These are phyloP conservation scores for Drosera spatulata DNA, from an alignment of 179 eudicot genomes.

Conservation along the genomic window DNA sequence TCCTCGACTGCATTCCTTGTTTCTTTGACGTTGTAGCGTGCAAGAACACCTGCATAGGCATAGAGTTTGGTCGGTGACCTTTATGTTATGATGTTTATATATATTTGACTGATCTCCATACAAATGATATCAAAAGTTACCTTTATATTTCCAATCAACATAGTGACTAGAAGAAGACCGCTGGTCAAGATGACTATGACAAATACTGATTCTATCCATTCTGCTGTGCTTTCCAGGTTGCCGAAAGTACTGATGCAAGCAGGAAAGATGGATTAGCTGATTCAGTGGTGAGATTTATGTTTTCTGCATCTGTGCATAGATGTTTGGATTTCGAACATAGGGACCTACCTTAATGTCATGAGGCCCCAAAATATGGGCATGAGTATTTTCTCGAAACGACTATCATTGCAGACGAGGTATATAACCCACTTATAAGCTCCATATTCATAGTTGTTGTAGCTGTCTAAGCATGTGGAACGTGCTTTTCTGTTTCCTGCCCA, in stretches of 20 bases:
- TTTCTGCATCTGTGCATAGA: too few relatives aligned
- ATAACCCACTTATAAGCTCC: constrained; percentile 46
- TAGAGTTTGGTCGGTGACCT: too few relatives aligned
- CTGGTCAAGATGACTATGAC: constrained; percentile 73
- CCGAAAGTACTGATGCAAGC: constrained; percentile 66
- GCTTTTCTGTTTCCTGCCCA: constrained; percentile 41
- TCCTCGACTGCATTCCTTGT: constrained; percentile 89
- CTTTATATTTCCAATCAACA: constrained; percentile 97
- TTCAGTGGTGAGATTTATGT: too few relatives aligned
- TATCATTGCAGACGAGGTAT: constrained; percentile 27
- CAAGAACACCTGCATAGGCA: constrained; percentile 56
- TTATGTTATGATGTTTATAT: too few relatives aligned
- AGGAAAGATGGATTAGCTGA: too few relatives aligned
- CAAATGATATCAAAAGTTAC: constrained; percentile 15
- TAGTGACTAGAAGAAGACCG: constrained; percentile 91
- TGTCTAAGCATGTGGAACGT: constrained; percentile 20
- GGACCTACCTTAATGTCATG: constrained; percentile 38
- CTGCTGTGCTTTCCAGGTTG: constrained; percentile 90
- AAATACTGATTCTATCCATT: constrained; percentile 82
- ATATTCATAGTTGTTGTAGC: constrained; percentile 24
- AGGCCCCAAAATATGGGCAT: constrained; percentile 53
- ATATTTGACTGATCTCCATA: too few relatives aligned
- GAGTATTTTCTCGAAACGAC: constrained; percentile 36
- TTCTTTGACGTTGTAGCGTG: constrained; percentile 94
- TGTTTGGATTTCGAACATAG: neutral